Evolutionary conservation across 192 early-diverging fungal genomes (phyloP), one percentile per base, ranked within the genome.

Genomic region (Entomortierella lignicola): DNA sequence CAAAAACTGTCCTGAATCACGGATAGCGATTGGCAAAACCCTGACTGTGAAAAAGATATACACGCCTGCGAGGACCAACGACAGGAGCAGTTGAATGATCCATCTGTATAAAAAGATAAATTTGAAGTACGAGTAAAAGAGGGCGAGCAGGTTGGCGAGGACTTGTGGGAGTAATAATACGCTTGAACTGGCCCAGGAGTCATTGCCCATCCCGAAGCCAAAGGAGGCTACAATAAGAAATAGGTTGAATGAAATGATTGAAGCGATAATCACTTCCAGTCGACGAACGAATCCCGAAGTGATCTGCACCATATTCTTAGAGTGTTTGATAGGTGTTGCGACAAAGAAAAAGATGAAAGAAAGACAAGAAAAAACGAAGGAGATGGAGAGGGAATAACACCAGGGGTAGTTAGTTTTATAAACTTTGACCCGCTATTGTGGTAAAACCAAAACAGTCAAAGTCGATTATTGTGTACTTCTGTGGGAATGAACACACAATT

Each of bases 71-170:
- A 67, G 55, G 37, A 56, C 0, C 1, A 25, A 4, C 6, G 66
- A 67, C 11, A 47, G 2, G 25, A 55, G 20, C 8, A 67, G 55
- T 48, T 67, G 66, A n/a, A 23, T 12, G 17, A 37, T 4, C n/a
- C 21, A 15, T 23, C 39, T 34, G 17, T 26, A 8, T 8, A 34
- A 12, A 20, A 60, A 20, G 5, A 48, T 32, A 17, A 10, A 4
- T 23, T 60, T 59, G 20, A 69, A 69, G 37, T 69, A 69, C 8
- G 30, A 32, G 29, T 69, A 69, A 15, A 69, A 69, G 32, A 60
- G 48, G 20, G 66, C 31, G 51, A 44, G 55, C 39, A 71, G 39
- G 30, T 53, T 62, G 51, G 55, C 18, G 53, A 62, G 29, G 59
- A 62, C 27, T 34, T 62, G 58, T 1, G 69, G 69, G 21, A 62